Percentiles rank a stretch among this genome's conserved stretches.
These are phyloP conservation scores for Sporothrix dimorphospora DNA, from an alignment of 2,329 filamentous ascomycete species.

Conservation along the genomic window DNA sequence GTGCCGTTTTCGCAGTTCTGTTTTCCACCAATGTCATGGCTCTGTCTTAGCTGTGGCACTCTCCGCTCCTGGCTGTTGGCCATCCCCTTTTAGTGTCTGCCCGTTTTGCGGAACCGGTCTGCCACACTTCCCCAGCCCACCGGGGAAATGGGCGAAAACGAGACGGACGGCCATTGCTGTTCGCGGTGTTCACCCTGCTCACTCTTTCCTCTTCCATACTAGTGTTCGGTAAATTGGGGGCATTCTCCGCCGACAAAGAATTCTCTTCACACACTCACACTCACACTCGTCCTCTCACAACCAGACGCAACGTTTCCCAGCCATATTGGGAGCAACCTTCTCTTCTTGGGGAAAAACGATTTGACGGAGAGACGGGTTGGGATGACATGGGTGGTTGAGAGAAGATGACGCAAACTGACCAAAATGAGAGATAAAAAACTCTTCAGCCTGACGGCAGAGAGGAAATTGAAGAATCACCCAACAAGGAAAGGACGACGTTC, in stretches of 20 bases:
- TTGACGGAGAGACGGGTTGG: too few species aligned
- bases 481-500: not conserved
- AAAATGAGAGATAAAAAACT: not conserved
- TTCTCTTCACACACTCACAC: not conserved
- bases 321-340: not conserved
- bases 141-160: not conserved
- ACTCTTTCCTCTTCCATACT: constrained; percentile 1
- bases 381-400: not conserved
- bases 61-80: not conserved
- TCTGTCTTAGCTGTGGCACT: not conserved
- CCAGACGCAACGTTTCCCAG: not conserved
- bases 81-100: not conserved
- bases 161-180: not conserved
- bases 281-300: not conserved
- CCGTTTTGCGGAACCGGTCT: constrained; percentile 16
- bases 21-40: constrained; percentile 4
- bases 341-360: constrained; percentile 4
- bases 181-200: not conserved
- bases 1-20: not conserved
- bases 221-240: not conserved
- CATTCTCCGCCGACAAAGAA: not conserved
- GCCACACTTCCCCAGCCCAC: not conserved
- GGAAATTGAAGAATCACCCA: not conserved
- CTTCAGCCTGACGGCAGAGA: not conserved
- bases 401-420: not conserved